These are phyloP conservation scores for Xylaria sp. DNA, from an alignment of 2,329 filamentous ascomycete genomes.

Conservation along the genomic window DNA sequence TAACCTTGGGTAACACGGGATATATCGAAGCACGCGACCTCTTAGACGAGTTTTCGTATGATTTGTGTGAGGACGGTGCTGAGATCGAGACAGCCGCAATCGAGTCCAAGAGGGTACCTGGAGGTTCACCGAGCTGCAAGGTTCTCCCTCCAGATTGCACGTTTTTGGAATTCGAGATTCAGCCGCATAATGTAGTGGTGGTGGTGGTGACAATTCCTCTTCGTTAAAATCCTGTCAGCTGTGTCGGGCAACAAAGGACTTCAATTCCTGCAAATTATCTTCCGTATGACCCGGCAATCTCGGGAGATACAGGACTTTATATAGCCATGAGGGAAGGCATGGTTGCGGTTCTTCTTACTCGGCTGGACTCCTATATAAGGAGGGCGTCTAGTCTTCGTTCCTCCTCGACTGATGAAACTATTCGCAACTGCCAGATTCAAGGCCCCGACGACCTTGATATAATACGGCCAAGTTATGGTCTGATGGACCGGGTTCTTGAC, in stretches of 20 bases:
- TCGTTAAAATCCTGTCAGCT: constrained; percentile 9
- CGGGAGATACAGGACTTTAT: neutral
- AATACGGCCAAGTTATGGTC: neutral
- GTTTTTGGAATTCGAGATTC: neutral
- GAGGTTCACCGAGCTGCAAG: neutral
- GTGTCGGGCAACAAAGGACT: constrained; percentile 14
- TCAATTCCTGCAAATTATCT: neutral
- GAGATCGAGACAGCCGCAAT: neutral
- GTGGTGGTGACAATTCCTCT: neutral
- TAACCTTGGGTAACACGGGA: neutral
- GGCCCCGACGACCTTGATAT: neutral
- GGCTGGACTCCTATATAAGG: neutral
- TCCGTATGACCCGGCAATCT: constrained; percentile 14
- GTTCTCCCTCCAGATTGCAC: neutral
- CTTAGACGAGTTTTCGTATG: neutral
- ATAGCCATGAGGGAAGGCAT: constrained; percentile 4
- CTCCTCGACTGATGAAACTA: neutral
- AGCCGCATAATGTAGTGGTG: neutral
- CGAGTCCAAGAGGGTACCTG: neutral
- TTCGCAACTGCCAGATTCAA: neutral
- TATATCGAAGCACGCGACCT: constrained; percentile 2
- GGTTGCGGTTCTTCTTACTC: constrained; percentile 6
- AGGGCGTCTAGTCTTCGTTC: constrained; percentile 2
- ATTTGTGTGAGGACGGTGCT: neutral
- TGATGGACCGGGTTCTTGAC: neutral